A percentile compares a stretch with the other conserved stretches of the same genome.
Conservation (phyloP, 1,139 yeast species). For the Scheffersomyces lignicola region DNA sequence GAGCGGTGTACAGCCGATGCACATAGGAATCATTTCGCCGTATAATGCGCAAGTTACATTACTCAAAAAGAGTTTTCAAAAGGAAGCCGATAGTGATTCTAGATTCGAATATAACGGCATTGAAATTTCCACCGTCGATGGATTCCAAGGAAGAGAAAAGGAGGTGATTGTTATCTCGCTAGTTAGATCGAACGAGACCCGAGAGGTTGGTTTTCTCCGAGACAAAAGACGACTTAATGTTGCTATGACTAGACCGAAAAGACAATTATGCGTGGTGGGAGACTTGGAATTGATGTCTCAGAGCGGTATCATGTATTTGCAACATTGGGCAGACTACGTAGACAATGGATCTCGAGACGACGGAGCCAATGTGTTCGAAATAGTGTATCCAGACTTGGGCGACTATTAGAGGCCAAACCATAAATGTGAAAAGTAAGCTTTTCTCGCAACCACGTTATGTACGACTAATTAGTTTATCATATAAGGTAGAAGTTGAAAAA, state of each 20-base stretch:
- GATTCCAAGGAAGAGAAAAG: constrained; percentile 66
- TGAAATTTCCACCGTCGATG: constrained; percentile 49
- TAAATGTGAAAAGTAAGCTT: too few relatives aligned
- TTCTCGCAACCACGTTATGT: too few relatives aligned
- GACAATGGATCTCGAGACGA: constrained; percentile 37
- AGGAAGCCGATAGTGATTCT: constrained; percentile 13
- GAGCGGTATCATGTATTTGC: constrained; percentile 48
- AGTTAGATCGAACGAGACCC: constrained; percentile 46
- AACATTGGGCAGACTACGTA: constrained; percentile 70
- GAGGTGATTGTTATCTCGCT: constrained; percentile 66
- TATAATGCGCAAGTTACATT: constrained; percentile 82
- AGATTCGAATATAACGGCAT: constrained; percentile 16
- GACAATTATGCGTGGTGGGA: constrained; percentile 84
- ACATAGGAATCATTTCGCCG: constrained; percentile 85
- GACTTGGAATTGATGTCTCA: constrained; percentile 64
- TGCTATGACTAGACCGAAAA: constrained; percentile 86
- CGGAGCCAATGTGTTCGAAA: constrained; percentile 34
- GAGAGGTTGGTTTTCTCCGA: constrained; percentile 72
- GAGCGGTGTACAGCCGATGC: constrained; percentile 46
- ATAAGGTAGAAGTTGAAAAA: too few relatives aligned
- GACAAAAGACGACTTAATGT: constrained; percentile 79
- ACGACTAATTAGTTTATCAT: too few relatives aligned
- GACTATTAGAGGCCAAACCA: too few relatives aligned
- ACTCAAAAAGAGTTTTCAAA: constrained; percentile 47
- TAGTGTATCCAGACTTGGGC: constrained; percentile 61